phyloP scores from a whole-genome alignment of 164 flowering plant species.

The Protea cynaroides region DNA sequence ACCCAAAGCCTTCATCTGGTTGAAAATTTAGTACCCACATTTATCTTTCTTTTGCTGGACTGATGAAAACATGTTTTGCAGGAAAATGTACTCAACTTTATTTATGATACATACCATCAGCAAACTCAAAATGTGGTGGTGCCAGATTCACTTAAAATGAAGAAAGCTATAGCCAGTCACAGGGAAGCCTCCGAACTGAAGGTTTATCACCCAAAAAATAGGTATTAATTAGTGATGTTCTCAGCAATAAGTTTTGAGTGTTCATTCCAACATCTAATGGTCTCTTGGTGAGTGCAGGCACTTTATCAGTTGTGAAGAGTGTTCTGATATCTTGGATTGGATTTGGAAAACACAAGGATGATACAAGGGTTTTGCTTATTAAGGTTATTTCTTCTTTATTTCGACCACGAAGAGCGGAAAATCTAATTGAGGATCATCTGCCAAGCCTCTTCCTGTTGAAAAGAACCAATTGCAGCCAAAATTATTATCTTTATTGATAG shows the following conservation, averaged over 20 bases:
- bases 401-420: too few relatives aligned
- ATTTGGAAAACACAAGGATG: constrained; percentile 39
- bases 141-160: constrained; percentile 60
- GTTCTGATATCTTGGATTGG: constrained; percentile 62
- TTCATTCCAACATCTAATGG: background rate
- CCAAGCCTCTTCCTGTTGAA: too few relatives aligned
- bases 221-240: constrained; percentile 32
- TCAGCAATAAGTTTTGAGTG: background rate
- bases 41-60: background rate
- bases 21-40: background rate
- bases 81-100: constrained; percentile 66
- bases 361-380: too few relatives aligned
- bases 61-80: constrained; percentile 22
- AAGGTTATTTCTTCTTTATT: too few relatives aligned
- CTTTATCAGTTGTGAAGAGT: constrained; percentile 52
- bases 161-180: constrained; percentile 36
- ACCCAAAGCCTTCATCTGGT: too few relatives aligned
- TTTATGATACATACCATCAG: constrained; percentile 56
- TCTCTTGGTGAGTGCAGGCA: constrained; percentile 39
- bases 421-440: too few relatives aligned
- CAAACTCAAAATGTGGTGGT: constrained; percentile 40
- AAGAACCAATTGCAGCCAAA: too few relatives aligned
- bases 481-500: too few relatives aligned
- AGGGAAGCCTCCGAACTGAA: constrained; percentile 46
- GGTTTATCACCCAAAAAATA: constrained; percentile 55